A percentile compares a stretch with the other conserved stretches of the same genome.
Conservation (phyloP, 2,329 filamentous ascomycete species). For the Xylariaceae sp. region DNA sequence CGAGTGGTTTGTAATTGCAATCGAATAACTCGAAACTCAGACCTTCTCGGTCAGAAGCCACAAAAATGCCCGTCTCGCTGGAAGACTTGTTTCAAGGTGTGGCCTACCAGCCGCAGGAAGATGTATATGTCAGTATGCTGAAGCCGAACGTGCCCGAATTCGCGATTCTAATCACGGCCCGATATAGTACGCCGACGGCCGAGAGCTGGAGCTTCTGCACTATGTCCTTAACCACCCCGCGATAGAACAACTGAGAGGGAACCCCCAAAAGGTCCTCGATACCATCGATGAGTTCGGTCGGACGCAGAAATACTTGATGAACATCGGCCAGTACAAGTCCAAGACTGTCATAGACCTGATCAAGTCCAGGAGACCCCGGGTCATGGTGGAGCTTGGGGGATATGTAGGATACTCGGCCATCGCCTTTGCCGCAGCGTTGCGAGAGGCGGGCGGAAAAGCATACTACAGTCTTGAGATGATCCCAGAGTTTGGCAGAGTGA, state of each 20-base stretch:
- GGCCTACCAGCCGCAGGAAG: constrained; percentile 38
- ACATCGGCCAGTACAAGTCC: constrained; percentile 71
- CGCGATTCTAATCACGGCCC: background rate
- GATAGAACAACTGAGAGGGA: constrained; percentile 20
- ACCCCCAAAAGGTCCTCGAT: constrained; percentile 57
- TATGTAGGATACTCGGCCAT: constrained; percentile 81
- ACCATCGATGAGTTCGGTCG: constrained; percentile 66
- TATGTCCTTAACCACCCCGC: background rate
- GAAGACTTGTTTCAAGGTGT: constrained; percentile 31
- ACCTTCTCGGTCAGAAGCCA: too few species aligned
- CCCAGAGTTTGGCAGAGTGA: constrained; percentile 67
- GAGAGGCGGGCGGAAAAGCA: constrained; percentile 54
- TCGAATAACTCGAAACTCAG: too few species aligned
- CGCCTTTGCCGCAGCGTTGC: constrained; percentile 63
- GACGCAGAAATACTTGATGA: constrained; percentile 70
- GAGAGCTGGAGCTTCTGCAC: background rate
- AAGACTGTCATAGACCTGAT: constrained; percentile 66
- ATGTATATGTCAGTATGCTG: constrained; percentile 35
- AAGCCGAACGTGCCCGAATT: too few species aligned
- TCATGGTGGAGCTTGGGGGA: constrained; percentile 73
- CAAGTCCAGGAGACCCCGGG: constrained; percentile 56
- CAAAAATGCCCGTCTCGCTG: constrained; percentile 12
- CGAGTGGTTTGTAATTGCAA: too few species aligned
- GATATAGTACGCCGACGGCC: background rate
- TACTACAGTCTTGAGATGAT: constrained; percentile 72